Evolutionary conservation across 257 asterid species (phyloP), one percentile per base, ranked within the genome.

Genomic region (Salvia rosmarinus): DNA sequence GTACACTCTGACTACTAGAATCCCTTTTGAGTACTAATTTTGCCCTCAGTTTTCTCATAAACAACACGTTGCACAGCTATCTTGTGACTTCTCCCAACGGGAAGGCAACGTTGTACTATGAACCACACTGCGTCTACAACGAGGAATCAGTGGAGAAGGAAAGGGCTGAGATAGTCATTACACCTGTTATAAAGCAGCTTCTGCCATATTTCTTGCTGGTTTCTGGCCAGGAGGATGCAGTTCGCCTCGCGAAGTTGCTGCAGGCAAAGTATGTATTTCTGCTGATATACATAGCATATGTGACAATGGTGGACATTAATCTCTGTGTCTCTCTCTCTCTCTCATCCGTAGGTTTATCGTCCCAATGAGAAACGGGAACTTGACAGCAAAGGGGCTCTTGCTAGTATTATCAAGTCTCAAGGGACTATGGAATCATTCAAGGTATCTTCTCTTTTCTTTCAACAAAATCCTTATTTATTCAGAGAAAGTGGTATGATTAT

Each of bases 171-270:
- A 91, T 91, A 57, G 88, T 91, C 40, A 88, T 91, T 47, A 89
- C 97, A 2, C 99, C 99, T 13, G 97, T 94, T 19, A 81, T 85
- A 52, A 89, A 88, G 89, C 96, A 88, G 66, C 92, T 94, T 30
- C 83, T 89, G 57, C 97, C 97, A 1, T 64, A 71, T 71, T 88
- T 91, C 77, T 82, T 88, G 61, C 64, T 94, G 81, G 97, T 94
- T 67, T 91, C 92, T 6, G 97, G 98, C 40, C 98, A 93, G 65
- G 96, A 86, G 58, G 98, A 89, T 69, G 98, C 97, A 14, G 96
- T 91, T 85, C 82, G 85, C 47, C 97, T 91, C 2, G 95, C 95
- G 30, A 85, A 86, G 71, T 76, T 83, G 72, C 87, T 91, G 70
- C 80, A 77, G 20, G 96, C 98, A 58, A 86, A 85, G 98, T 93